Conservation (phyloP, 805 yeast genomes). For the Cyberlindnera samutprakarnensis region DNA sequence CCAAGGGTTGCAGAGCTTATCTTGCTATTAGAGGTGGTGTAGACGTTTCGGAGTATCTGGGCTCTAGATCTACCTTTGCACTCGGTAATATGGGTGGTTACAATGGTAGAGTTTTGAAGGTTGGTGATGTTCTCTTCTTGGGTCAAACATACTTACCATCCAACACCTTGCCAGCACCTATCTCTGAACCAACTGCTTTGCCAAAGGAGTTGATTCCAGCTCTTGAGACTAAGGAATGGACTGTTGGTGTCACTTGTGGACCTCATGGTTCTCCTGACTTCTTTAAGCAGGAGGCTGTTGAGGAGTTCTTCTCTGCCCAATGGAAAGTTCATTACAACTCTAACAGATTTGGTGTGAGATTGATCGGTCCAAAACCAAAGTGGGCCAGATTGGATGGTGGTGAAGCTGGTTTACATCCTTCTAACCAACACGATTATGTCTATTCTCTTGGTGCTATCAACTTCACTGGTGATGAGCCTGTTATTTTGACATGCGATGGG, state of each 20-base stretch:
- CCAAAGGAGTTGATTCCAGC: constrained; percentile 38
- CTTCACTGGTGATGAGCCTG: constrained; percentile 98
- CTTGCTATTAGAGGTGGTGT: constrained; percentile 88
- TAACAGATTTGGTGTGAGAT: constrained; percentile 91
- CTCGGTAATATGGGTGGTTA: constrained; percentile 89
- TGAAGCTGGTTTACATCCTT: constrained; percentile 96
- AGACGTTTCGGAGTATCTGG: constrained; percentile 89
- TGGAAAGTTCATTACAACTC: constrained; percentile 98
- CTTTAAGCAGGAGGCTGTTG: constrained; percentile 67
- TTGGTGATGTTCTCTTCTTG: constrained; percentile 86
- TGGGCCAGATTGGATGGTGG: constrained; percentile 98
- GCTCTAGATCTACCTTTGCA: constrained; percentile 95
- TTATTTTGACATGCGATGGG: constrained; percentile 93
- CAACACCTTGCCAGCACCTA: constrained; percentile 67
- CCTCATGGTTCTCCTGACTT: constrained; percentile 98
- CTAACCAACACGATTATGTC: constrained; percentile 97
- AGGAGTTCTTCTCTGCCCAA: constrained; percentile 62
- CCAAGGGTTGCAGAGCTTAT: constrained; percentile 83
- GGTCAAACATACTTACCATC: constrained; percentile 69
- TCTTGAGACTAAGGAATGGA: constrained; percentile 44
- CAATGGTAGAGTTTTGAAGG: constrained; percentile 85
- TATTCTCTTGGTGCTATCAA: constrained; percentile 95
- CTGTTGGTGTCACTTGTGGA: constrained; percentile 90
- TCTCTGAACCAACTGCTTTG: constrained; percentile 50
- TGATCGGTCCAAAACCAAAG: constrained; percentile 90